Evolutionary conservation across 1,139 yeast species (phyloP).

Genomic region (Sugiyamaella japonica): DNA sequence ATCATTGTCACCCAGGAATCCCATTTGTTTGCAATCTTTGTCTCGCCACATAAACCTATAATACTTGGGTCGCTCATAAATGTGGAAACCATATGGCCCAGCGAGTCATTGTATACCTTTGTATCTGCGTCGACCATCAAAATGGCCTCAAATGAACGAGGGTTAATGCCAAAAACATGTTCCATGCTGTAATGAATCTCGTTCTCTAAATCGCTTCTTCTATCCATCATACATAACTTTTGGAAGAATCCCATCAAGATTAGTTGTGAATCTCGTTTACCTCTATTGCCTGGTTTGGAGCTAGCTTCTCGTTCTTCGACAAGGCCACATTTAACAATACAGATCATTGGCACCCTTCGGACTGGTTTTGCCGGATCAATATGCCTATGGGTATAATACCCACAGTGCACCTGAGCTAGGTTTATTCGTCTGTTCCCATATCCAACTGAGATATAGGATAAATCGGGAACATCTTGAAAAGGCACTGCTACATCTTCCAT

Average conservation of each 20-base stretch:
- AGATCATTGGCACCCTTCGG: slow-evolving; percentile 51
- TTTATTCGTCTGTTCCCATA: slow-evolving; percentile 37
- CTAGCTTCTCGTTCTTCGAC: slow-evolving; percentile 45
- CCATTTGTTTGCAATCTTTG: slow-evolving; percentile 38
- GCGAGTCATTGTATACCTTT: slow-evolving; percentile 37
- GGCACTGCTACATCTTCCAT: slow-evolving; percentile 57
- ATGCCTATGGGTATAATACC: slow-evolving; percentile 49
- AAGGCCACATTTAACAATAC: slow-evolving; percentile 38
- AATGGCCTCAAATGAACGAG: slow-evolving; percentile 38
- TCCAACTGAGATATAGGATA: slow-evolving; percentile 38
- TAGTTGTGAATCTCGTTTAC: slow-evolving; percentile 43
- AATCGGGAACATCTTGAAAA: slow-evolving; percentile 29
- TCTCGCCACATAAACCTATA: slow-evolving; percentile 43
- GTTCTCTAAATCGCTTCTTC: slow-evolving; percentile 41
- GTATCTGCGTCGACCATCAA: slow-evolving; percentile 44
- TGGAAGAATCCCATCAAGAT: slow-evolving; percentile 41
- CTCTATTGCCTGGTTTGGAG: slow-evolving; percentile 41
- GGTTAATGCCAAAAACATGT: slow-evolving; percentile 37
- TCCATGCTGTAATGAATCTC: slow-evolving; percentile 38
- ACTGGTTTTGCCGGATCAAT: neutral
- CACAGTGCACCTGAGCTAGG: slow-evolving; percentile 38
- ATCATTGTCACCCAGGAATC: slow-evolving; percentile 43
- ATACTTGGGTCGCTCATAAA: slow-evolving; percentile 38
- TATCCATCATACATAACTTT: slow-evolving; percentile 41
- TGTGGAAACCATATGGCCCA: slow-evolving; percentile 37